These are phyloP conservation scores for Candida ovalis DNA, from an alignment of 805 yeast species.

Conservation along the genomic window DNA sequence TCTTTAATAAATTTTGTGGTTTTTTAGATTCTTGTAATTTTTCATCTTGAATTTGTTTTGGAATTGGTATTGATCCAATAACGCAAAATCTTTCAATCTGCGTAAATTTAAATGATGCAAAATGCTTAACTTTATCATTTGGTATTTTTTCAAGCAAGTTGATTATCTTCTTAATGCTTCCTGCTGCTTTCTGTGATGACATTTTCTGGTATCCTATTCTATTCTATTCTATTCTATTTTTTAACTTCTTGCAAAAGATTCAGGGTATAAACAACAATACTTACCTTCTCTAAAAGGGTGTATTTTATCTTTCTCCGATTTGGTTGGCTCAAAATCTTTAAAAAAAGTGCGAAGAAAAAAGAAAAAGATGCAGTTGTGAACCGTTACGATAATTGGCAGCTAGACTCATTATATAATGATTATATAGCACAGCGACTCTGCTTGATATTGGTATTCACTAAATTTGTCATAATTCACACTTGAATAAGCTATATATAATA, in stretches of 20 bases:
- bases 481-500: no score
- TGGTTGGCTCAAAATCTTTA: background rate
- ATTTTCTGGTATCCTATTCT: no score
- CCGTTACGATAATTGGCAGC: no score
- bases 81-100: conserved; percentile 57
- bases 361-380: background rate
- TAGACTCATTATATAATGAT: no score
- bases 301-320: background rate
- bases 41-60: conserved; percentile 34
- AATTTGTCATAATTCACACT: no score
- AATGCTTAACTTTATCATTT: conserved; percentile 61
- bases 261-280: background rate
- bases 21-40: conserved; percentile 31
- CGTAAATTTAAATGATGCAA: conserved; percentile 63
- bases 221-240: no score
- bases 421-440: no score
- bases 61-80: conserved; percentile 44
- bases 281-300: background rate
- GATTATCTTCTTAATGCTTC: conserved; percentile 49
- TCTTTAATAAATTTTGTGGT: conserved; percentile 33
- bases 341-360: background rate
- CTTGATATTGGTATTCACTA: no score
- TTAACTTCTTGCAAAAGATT: background rate
- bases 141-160: conserved; percentile 60
- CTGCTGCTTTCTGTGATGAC: conserved; percentile 3